Conservation (phyloP, 495 filamentous ascomycete species). For the Beverwykella pulmonaria region DNA sequence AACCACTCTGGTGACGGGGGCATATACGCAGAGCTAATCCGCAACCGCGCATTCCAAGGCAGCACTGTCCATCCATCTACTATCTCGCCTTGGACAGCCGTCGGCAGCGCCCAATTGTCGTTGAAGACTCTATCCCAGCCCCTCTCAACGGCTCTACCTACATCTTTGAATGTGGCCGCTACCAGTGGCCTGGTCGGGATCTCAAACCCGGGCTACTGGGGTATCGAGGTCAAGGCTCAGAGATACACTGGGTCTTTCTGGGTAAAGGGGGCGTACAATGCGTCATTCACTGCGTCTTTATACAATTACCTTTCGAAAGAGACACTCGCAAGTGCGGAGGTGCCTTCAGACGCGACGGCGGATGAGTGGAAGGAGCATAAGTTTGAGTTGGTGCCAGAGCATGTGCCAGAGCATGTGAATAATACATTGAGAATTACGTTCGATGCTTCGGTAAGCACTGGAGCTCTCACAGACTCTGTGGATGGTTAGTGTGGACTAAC, state of each 20-base stretch:
- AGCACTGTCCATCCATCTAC: slow-evolving; percentile 40
- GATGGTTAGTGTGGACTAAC: too few relatives aligned
- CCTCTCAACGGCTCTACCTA: slow-evolving; percentile 58
- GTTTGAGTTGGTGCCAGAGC: slow-evolving; percentile 48
- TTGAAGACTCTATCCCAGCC: slow-evolving; percentile 52
- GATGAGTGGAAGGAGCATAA: slow-evolving; percentile 54
- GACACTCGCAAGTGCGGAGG: slow-evolving; percentile 48
- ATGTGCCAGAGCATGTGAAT: slow-evolving; percentile 44
- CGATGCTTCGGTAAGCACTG: slow-evolving; percentile 39
- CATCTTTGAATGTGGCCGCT: slow-evolving; percentile 59
- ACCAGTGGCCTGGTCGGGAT: slow-evolving; percentile 35
- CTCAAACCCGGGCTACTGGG: slow-evolving; percentile 40
- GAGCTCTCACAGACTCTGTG: too few relatives aligned
- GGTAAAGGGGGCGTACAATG: slow-evolving; percentile 42
- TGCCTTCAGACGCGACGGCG: slow-evolving; percentile 46
- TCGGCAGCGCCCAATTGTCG: slow-evolving; percentile 55
- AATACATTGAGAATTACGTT: slow-evolving; percentile 47
- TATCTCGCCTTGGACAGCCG: slow-evolving; percentile 57
- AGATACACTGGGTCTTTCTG: slow-evolving; percentile 47
- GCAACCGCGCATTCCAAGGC: slow-evolving; percentile 74
- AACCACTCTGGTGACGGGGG: slow-evolving; percentile 77
- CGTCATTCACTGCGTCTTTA: slow-evolving; percentile 47
- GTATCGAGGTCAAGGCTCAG: slow-evolving; percentile 36
- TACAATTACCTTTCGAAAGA: slow-evolving; percentile 53
- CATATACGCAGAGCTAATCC: slow-evolving; percentile 73